These are phyloP conservation scores for Sphaerulina musiva DNA, from an alignment of 2,329 filamentous ascomycete genomes.

Conservation along the genomic window DNA sequence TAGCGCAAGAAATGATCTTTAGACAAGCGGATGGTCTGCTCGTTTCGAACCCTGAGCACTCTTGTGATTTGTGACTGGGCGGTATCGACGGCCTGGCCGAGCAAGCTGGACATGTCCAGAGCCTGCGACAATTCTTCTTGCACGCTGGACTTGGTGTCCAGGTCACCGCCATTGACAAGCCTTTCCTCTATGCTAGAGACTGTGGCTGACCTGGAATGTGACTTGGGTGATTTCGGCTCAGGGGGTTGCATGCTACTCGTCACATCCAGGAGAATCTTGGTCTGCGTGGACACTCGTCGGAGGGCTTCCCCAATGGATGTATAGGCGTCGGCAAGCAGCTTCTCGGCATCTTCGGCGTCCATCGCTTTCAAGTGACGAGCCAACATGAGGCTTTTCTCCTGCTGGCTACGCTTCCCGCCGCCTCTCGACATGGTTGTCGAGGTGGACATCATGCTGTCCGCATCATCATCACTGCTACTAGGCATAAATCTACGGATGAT, in stretches of 20 bases:
- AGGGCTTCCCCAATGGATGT: conserved; percentile 81
- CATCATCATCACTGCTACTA: conserved; percentile 90
- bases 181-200: conserved; percentile 40
- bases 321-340: conserved; percentile 75
- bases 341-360: conserved; percentile 76
- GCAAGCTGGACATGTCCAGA: conserved; percentile 68
- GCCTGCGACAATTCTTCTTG: conserved; percentile 72
- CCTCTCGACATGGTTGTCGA: conserved; percentile 57
- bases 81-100: conserved; percentile 73
- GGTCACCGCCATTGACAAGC: conserved; percentile 24
- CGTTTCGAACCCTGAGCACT: conserved; percentile 67
- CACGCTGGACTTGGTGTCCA: conserved; percentile 19
- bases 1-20: conserved; percentile 69
- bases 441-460: conserved; percentile 76
- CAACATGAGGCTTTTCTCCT: conserved; percentile 83
- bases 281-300: conserved; percentile 76
- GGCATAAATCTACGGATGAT: conserved; percentile 80
- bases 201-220: conserved; percentile 33
- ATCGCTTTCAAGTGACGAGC: conserved; percentile 81
- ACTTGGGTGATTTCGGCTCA: conserved; percentile 35
- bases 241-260: conserved; percentile 63
- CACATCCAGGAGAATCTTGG: conserved; percentile 90
- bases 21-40: conserved; percentile 63
- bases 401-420: conserved; percentile 63
- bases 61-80: conserved; percentile 68